These are phyloP conservation scores for Venturia oleaginea DNA, from an alignment of 2,329 filamentous ascomycete genomes.

Conservation along the genomic window DNA sequence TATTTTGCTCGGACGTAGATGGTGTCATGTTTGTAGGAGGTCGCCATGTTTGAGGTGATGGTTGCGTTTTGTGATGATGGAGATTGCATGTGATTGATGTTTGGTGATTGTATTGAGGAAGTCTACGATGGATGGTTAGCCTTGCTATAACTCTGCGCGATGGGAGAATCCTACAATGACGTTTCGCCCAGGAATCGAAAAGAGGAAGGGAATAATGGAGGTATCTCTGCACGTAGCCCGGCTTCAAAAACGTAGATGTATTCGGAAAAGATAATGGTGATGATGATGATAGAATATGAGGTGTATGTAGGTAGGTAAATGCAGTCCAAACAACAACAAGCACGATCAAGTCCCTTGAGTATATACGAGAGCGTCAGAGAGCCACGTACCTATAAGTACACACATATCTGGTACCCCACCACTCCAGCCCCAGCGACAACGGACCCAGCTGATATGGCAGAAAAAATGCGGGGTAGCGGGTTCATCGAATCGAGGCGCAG, in stretches of 20 bases:
- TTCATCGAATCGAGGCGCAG: too few relatives aligned
- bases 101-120: neutral
- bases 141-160: neutral
- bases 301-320: too few relatives aligned
- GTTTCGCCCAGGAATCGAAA: neutral
- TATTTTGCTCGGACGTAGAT: slow-evolving; percentile 4
- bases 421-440: neutral
- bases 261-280: neutral
- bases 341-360: too few relatives aligned
- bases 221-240: neutral
- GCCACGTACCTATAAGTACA: neutral
- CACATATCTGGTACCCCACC: neutral
- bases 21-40: neutral
- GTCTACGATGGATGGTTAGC: neutral
- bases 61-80: neutral
- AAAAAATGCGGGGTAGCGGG: neutral
- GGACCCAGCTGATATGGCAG: neutral
- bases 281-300: too few relatives aligned
- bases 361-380: too few relatives aligned
- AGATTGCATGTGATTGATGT: neutral
- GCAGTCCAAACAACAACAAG: too few relatives aligned
- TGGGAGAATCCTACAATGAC: neutral
- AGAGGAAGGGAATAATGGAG: neutral
- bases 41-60: neutral
- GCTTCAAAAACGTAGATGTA: neutral